Evolutionary conservation across 2,329 filamentous ascomycete species (phyloP), one percentile per base, ranked within the genome.

Genomic region (Moelleriella libera): DNA sequence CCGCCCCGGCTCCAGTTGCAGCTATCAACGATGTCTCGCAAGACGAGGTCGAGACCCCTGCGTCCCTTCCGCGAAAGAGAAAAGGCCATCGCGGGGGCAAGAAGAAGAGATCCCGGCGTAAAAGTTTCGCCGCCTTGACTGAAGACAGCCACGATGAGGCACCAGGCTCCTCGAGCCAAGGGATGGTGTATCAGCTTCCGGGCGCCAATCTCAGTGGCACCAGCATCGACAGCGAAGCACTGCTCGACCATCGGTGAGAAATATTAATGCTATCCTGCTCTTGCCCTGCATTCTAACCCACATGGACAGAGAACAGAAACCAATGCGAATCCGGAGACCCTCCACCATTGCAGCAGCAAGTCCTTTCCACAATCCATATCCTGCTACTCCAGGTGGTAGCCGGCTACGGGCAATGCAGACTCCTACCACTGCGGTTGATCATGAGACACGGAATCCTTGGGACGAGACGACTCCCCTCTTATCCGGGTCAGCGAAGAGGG

Each of bases 151-250:
- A 69, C 46, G 62, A 63, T 14, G 65, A 68, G 47, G 57, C 58
- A 42, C 60, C 61, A 43, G 55, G 59, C 28, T 56, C 60, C 34
- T 52, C 61, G 11, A 54, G 63, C 49, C 60, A 68, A 50, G 67
- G 64, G 43, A 72, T 78, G 59, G 72, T 78, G 59, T 77, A 77
- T 58, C 62, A 68, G 54, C 60, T 73, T 49, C 64, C 68, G 46
- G 60, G 69, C 6, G 65, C 68, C 43, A 87, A 85, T 60, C 60
- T 82, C 52, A 97, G 90, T 67, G 82, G 76, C 56, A 88, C 85
- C 1, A 97, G 90, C 63, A 69, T 97, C 52, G 90, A 96, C 55
- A 96, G 88, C 62, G 83, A 94, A 60, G 82, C 79, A 6, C 68
- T 97, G 54, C 69, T 97, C 14, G 90, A 97, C 64, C 90, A 97